These are phyloP conservation scores for Sporothrix mexicana DNA, from an alignment of 2,329 filamentous ascomycete genomes.

Conservation along the genomic window DNA sequence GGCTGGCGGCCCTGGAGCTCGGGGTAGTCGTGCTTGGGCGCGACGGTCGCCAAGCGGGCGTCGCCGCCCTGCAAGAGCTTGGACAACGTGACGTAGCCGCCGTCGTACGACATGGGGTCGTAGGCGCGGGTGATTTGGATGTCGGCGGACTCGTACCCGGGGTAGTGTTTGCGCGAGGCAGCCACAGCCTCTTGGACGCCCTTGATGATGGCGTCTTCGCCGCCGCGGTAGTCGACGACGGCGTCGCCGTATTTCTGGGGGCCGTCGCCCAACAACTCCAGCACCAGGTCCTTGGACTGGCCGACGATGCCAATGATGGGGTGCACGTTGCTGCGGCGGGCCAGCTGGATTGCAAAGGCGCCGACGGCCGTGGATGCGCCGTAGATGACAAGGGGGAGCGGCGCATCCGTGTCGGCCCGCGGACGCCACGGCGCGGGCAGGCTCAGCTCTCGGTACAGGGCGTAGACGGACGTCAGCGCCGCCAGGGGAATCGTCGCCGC, in stretches of 20 bases:
- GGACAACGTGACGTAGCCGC: slow-evolving; percentile 48
- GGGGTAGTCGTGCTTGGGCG: slow-evolving; percentile 39
- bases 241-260: slow-evolving; percentile 53
- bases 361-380: slow-evolving; percentile 57
- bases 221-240: slow-evolving; percentile 60
- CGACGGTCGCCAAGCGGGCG: slow-evolving; percentile 42
- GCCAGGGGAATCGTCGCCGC: slow-evolving; percentile 53
- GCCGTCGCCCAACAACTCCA: slow-evolving; percentile 53
- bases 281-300: slow-evolving; percentile 51
- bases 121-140: slow-evolving; percentile 50
- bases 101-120: slow-evolving; percentile 58
- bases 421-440: slow-evolving; percentile 52
- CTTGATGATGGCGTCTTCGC: slow-evolving; percentile 52
- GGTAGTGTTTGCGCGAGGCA: background rate
- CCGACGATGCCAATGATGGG: slow-evolving; percentile 63
- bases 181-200: slow-evolving; percentile 50
- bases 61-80: slow-evolving; percentile 45
- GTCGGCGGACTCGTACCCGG: background rate
- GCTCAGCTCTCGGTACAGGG: slow-evolving; percentile 46
- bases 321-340: slow-evolving; percentile 55
- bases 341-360: slow-evolving; percentile 59
- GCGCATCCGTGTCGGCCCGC: slow-evolving; percentile 36
- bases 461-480: slow-evolving; percentile 51
- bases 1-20: slow-evolving; percentile 36
- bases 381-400: slow-evolving; percentile 49